Base-by-base conservation (phyloP, 179 eudicot genomes). In the Spergularia azorica region DNA sequence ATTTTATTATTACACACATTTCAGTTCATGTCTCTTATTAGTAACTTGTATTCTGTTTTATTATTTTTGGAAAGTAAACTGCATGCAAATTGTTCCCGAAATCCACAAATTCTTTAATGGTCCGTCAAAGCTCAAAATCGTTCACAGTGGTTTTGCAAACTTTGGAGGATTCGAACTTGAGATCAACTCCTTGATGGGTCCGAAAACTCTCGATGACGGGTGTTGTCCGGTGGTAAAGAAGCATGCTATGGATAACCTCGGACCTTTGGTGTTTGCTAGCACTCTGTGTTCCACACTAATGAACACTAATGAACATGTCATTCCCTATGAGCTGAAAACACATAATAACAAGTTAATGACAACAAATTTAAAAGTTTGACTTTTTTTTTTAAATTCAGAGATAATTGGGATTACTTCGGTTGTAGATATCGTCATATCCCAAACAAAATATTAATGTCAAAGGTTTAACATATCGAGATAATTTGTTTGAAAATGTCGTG, bases 191-290 rank as follows among this genome's bases (percentile, higher is more conserved):
- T 86, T 77, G 68, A 88, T 82, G 8, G 93, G 91, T 9, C 83
- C 90, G 74, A 76, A 86, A 9, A 76, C 20, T 70, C 36, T 80
- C 1, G 64, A 3, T 12, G 71, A 17, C 12, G 41, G 41, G 36
- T 70, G 15, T 9, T 54, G 50, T 21, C 70, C 79, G 15, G 87
- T 82, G 9, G 79, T 84, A 76, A 84, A 84, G 63, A 86, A 86
- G 51, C 80, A 75, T 26, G 89, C 90, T n/a, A 90, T 86, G 2
- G 92, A 90, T 32, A 86, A 75, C 74, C 92, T 86, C 60, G 90
- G 85, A 5, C 88, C 90, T 15, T 39, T 60, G 16, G 56, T 66
- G 61, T 81, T 83, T 8, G 92, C 85, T 60, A 75, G 26, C 7
- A 83, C 95, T 72, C 86, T 76, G 63, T 89, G 95, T 15, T 81